Evolutionary conservation across 2,329 filamentous ascomycete genomes (phyloP), one percentile per base, ranked within the genome.

Genomic region (Fusarium sp.): DNA sequence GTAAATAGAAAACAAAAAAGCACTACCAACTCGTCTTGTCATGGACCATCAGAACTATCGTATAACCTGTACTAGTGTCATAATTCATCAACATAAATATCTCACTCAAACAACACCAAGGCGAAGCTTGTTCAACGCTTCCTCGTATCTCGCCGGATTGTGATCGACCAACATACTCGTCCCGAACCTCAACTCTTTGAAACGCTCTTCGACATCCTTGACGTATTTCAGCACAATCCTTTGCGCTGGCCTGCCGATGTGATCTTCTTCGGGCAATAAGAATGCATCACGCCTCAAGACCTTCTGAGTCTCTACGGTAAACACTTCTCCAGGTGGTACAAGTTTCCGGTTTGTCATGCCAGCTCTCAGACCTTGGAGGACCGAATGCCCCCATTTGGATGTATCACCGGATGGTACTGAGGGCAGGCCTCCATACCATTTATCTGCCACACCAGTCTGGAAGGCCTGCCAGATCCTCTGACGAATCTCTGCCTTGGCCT

Each of bases 141-240:
- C 85, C 77, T 94, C 92, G 75, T 94, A 94, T 69, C 88, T 84
- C 28, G 87, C 90, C 4, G 92, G 92, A 68, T 88, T 92, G 75
- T 94, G 92, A 76, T 94, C 92, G 62, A 88, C 84, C 78, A 94
- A 81, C 90, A 93, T 92, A 46, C 89, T 89, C 26, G 88, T 86
- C 7, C 89, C 90, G 75, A 94, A 93, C 42, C 85, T 83, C 41
- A 93, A 81, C 79, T 94, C 91, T 30, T 86, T 83, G 76, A 94
- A 94, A 54, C 87, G 81, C 23, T 83, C 83, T 74, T 93, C 91
- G 31, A 93, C 91, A 76, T 94, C 88, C 57, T 86, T 81, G 13
- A 94, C 84, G 64, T 92, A 92, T 74, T 88, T 90, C 50, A 94
- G 79, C 63, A 92, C 87, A 40, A 92, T 87, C 52, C 91, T 83